Evolutionary conservation across 352 stramenopile genomes (phyloP), one percentile per base, ranked within the genome.

Genomic region (Blastocystis sp.): DNA sequence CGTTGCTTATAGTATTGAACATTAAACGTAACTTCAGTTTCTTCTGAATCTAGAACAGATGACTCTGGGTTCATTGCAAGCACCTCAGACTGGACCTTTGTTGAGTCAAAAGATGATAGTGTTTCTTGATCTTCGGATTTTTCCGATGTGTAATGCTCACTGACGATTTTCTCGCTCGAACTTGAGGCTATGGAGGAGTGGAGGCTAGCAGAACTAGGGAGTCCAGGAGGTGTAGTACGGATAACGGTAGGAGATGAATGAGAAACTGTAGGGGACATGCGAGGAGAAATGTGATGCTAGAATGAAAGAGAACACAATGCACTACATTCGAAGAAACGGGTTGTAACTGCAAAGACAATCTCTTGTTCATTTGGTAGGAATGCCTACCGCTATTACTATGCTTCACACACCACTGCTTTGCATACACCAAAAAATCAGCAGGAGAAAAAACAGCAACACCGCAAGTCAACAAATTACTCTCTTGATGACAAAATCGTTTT

Each of bases 401-500:
- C 30, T 34, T 34, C 0, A 34, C 30, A 34, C 30, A 34, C 30
- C 30, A 34, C 1, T 34, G 30, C 30, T 34, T 0, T 34, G 30
- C 30, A 34, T 34, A 34, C 30, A 34, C 30, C 30, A 34, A 34
- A 34, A 34, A 34, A 34, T 34, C 55, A 0, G n/a, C 11, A 41
- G 70, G 34, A n/a, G 45, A 24, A 39, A 81, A 63, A n/a, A 81
- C 70, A 4, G 70, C 70, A 20, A 81, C 39, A 47, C 70, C 70
- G 39, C 70, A 81, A 4, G 65, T n/a, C 41, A 64, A 41, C n/a
- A 26, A 53, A 37, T 16, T 64, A 34, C 30, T 24, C 3, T 16
- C 4, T 65, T 81, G 70, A n/a, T 47, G 37, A 39, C 70, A 81
- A 54, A 81, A 81, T 16, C 70, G 39, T 39, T 81, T 81, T 9